Conservation (phyloP, 139 green algal genomes). For the Chlorella sp. region DNA sequence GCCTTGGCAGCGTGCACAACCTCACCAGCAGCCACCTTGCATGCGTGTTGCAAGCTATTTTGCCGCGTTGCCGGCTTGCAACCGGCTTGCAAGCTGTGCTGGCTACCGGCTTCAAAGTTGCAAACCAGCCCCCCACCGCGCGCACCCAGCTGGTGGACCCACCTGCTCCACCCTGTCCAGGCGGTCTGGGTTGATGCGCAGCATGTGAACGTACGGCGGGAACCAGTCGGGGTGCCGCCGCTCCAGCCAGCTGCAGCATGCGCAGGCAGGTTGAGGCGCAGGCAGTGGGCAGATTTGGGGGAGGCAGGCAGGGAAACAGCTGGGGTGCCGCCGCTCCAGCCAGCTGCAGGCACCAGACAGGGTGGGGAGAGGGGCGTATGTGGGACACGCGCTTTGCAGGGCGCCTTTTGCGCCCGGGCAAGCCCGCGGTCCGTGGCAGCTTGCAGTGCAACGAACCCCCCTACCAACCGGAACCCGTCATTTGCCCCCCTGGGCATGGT, state of each 20-base stretch:
- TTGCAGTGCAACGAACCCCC: too few relatives aligned
- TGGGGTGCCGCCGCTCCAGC: background rate
- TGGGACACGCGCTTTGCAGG: too few relatives aligned
- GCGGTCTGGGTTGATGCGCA: conserved; percentile 36
- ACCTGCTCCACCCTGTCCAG: conserved; percentile 27
- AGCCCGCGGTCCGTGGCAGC: too few relatives aligned
- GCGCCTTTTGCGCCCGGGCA: too few relatives aligned
- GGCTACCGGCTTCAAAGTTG: background rate
- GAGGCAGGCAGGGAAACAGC: conserved; percentile 28
- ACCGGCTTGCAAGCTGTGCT: background rate
- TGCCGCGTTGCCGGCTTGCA: too few relatives aligned
- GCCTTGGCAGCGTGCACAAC: background rate
- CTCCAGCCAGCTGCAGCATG: conserved; percentile 13
- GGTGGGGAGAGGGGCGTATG: background rate
- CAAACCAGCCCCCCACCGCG: background rate
- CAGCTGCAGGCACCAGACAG: background rate
- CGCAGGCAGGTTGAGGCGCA: background rate
- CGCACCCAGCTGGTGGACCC: too few relatives aligned
- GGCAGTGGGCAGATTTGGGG: too few relatives aligned
- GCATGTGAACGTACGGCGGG: conserved; percentile 37
- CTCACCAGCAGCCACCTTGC: background rate
- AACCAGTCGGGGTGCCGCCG: conserved; percentile 21
- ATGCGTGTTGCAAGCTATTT: background rate
- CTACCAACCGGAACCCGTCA: too few relatives aligned
- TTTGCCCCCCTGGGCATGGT: too few relatives aligned